Base-by-base conservation (phyloP, 1,284 basidiomycete genomes). In the Apiotrichum domesticum region DNA sequence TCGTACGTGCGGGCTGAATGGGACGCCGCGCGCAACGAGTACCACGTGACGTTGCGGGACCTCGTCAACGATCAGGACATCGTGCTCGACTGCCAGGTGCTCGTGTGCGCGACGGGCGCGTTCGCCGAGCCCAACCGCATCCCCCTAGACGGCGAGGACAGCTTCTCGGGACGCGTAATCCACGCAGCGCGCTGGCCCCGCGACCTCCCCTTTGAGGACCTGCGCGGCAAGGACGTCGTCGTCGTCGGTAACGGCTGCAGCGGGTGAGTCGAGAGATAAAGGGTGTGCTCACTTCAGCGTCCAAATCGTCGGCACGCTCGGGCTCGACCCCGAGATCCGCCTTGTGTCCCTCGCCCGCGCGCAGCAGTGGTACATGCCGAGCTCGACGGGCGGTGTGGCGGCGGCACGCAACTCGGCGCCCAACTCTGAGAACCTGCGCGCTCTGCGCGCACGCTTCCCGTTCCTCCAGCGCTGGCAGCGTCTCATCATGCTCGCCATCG, bases 141-240 rank as follows among this genome's bases (percentile, higher is more conserved):
- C 41, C 46, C 52, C n/a, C 46, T 62, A 7, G 35, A 47, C 6
- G 60, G 60, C n/a, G 52, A 65, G 41, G 61, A 63, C 14, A n/a
- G 49, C 33, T 68, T 66, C 57, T 54, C 62, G 51, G 66, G 66
- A 42, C 32, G 43, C 15, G 57, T 64, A 3, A 43, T 68, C n/a
- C 66, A 68, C 51, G 56, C 65, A 11, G 59, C 57, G 14, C 59
- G 58, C 33, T 68, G 66, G 66, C 66, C 66, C 9, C 52, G 59
- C 8, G 64, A 64, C 37, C 56, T 68, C 39, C 21, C 43, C 2
- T 5, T 34, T 43, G 50, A 55, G 34, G 51, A 55, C 32, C 55
- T 68, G 29, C 58, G 52, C 21, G 63, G 58, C 42, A 57, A 52
- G 41, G 56, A 47, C 14, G 57, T 63, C 46, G 57, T 56, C 39